Evolutionary conservation across 2,329 filamentous ascomycete species (phyloP).

Genomic region (Mariannaea sp.): DNA sequence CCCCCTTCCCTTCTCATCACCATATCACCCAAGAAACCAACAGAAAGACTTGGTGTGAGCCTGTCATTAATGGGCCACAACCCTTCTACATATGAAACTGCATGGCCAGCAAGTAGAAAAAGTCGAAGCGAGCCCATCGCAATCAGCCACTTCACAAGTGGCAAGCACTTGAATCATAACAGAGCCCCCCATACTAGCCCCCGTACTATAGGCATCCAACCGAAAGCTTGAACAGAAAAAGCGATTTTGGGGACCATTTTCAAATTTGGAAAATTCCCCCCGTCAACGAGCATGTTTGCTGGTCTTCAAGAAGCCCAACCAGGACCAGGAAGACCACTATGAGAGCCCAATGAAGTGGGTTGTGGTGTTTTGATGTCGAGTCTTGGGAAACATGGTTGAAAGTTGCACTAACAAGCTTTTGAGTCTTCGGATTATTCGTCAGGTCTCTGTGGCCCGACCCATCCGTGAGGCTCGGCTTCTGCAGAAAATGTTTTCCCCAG

Average conservation of each 20-base stretch:
- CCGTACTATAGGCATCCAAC: too few relatives aligned
- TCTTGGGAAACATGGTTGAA: constrained; percentile 3
- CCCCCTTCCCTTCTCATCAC: constrained; percentile 12
- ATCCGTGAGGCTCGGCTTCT: background rate
- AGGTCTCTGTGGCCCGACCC: background rate
- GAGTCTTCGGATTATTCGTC: background rate
- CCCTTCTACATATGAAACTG: background rate
- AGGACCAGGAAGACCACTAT: constrained; percentile 16
- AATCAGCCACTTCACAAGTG: constrained; percentile 6
- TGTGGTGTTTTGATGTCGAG: constrained; percentile 1
- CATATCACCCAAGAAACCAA: constrained; percentile 20
- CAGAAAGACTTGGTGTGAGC: constrained; percentile 7
- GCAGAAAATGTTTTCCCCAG: background rate
- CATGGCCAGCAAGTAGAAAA: constrained; percentile 1
- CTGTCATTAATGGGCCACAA: constrained; percentile 4
- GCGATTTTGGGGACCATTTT: constrained; percentile 16
- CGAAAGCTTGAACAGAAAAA: constrained; percentile 7
- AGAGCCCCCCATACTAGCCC: constrained; percentile 26
- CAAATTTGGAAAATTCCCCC: too few relatives aligned
- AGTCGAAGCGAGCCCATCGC: constrained; percentile 1
- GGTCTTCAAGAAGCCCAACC: constrained; percentile 23
- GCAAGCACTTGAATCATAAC: constrained; percentile 30
- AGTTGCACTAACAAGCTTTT: background rate
- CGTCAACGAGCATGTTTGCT: too few relatives aligned
- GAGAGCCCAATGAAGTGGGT: constrained; percentile 27